Conservation (phyloP, 2,329 filamentous ascomycete genomes). For the Nannizzia gypsea region DNA sequence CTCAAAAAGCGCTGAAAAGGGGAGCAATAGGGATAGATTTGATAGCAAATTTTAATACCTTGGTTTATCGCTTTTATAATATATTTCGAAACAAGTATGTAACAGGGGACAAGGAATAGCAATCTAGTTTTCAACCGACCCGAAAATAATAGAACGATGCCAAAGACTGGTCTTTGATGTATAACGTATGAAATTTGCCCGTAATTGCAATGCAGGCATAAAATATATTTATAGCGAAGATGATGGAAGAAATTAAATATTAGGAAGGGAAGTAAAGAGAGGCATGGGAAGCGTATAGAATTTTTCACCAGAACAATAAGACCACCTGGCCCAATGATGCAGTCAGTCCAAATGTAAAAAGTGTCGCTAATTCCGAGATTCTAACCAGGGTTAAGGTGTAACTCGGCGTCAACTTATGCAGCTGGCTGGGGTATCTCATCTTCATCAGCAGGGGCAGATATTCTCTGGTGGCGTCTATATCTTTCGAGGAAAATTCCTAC, state of each 20-base stretch:
- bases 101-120: no score
- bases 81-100: no score
- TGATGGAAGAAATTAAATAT: not conserved
- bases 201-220: not conserved
- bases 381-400: not conserved
- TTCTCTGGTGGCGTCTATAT: slow-evolving; percentile 18
- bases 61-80: not conserved
- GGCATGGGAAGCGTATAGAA: not conserved
- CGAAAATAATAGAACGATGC: no score
- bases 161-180: no score
- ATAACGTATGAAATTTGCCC: not conserved
- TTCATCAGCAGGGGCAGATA: slow-evolving; percentile 20
- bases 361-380: not conserved
- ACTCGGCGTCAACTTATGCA: not conserved
- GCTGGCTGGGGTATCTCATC: slow-evolving; percentile 7
- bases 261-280: not conserved
- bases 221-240: not conserved
- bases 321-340: not conserved
- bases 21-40: not conserved
- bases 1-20: not conserved
- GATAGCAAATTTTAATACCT: not conserved
- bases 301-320: not conserved
- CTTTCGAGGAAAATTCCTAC: slow-evolving; percentile 38
- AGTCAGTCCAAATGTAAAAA: not conserved
- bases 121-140: no score